Percentiles rank a stretch among this genome's conserved stretches.
Conservation (phyloP, 306 rosid genomes). For the Malus sieversii region DNA sequence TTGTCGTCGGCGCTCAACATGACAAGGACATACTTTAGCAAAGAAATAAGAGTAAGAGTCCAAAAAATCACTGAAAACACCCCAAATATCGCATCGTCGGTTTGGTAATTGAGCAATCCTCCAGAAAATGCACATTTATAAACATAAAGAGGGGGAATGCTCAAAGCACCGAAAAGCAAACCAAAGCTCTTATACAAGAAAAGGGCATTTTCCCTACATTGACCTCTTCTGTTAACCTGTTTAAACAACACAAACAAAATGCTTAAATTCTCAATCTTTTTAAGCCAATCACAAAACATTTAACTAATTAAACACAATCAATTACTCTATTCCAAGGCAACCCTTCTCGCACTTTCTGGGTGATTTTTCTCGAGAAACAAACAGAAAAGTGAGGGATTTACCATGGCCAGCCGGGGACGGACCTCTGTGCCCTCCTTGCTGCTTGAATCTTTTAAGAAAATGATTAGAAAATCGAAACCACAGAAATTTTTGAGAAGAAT, state of each 20-base stretch:
- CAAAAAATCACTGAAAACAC: conserved; percentile 71
- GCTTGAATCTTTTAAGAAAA: neutral
- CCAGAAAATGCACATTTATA: conserved; percentile 58
- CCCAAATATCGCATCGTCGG: conserved; percentile 70
- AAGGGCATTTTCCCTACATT: conserved; percentile 25
- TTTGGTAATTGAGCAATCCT: conserved; percentile 35
- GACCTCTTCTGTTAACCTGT: conserved; percentile 49
- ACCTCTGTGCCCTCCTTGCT: neutral
- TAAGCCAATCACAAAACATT: neutral
- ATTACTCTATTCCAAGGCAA: neutral
- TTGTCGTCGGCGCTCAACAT: conserved; percentile 57
- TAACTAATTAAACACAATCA: neutral
- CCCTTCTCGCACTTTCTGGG: neutral
- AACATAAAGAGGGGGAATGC: conserved; percentile 74
- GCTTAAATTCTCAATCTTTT: neutral
- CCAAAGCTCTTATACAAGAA: conserved; percentile 72
- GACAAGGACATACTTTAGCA: conserved; percentile 54
- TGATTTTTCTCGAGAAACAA: neutral
- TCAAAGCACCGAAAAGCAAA: conserved; percentile 56
- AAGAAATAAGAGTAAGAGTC: conserved; percentile 54
- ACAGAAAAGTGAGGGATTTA: conserved; percentile 15
- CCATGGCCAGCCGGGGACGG: conserved; percentile 13
- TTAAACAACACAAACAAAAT: neutral
- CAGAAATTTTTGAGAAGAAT: neutral
- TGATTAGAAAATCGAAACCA: neutral